Evolutionary conservation across 23 red algal genomes (phyloP).

Genomic region (Pyropia haitanensis): DNA sequence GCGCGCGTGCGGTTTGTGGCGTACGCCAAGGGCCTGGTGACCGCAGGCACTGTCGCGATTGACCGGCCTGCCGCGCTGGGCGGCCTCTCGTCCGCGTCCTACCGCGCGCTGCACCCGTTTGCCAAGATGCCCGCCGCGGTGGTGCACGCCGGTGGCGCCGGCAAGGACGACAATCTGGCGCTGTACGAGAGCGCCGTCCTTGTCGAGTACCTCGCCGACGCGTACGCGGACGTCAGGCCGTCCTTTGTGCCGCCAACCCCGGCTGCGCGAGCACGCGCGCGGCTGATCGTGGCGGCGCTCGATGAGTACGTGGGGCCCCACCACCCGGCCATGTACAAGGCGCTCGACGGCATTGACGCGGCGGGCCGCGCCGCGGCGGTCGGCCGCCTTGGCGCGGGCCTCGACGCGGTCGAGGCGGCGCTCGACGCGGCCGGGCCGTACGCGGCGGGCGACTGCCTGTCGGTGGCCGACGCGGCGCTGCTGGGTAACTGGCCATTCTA

Average conservation of each 20-base stretch:
- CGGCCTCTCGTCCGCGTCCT: constrained; percentile 44
- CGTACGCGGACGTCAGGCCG: constrained; percentile 18
- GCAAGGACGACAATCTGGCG: constrained; percentile 1
- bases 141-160: constrained; percentile 11
- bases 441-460: constrained; percentile 44
- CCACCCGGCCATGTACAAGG: constrained; percentile 64
- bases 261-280: constrained; percentile 44
- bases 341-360: neutral
- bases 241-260: constrained; percentile 39
- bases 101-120: constrained; percentile 43
- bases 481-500: constrained; percentile 65
- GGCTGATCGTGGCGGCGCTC: constrained; percentile 41
- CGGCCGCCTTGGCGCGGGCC: constrained; percentile 10
- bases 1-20: constrained; percentile 53
- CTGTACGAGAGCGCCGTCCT: constrained; percentile 68
- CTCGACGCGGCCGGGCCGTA: constrained; percentile 32
- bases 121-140: constrained; percentile 55
- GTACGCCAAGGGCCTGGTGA: constrained; percentile 24
- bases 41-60: constrained; percentile 18
- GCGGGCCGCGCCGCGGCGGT: constrained; percentile 19
- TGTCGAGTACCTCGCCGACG: constrained; percentile 63
- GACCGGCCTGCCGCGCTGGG: constrained; percentile 22
- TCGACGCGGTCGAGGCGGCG: constrained; percentile 50
- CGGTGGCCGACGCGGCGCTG: constrained; percentile 58
- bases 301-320: constrained; percentile 62